These are phyloP conservation scores for Endoconidiophora laricicola DNA, from an alignment of 2,329 filamentous ascomycete genomes.

Conservation along the genomic window DNA sequence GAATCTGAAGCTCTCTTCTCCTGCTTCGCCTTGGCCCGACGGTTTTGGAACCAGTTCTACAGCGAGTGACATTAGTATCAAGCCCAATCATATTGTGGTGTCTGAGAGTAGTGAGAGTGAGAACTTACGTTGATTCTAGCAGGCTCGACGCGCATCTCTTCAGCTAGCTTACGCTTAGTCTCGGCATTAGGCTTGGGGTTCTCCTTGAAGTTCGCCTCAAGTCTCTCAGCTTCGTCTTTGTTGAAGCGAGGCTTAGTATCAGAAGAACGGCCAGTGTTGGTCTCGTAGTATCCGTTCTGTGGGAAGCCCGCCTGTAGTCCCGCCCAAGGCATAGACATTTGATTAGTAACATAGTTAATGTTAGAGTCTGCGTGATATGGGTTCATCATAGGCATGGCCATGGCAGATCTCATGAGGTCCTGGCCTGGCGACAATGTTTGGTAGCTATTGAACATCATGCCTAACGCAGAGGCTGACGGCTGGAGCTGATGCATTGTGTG, in stretches of 20 bases:
- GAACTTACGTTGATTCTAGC: conserved; percentile 42
- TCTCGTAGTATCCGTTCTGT: no score
- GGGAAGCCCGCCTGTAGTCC: no score
- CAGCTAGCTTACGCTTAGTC: conserved; percentile 42
- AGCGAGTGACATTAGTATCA: not conserved
- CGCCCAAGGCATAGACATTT: no score
- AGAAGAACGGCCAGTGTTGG: conserved; percentile 9
- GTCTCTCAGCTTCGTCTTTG: conserved; percentile 40
- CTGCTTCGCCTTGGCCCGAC: conserved; percentile 48
- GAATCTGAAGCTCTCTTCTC: conserved; percentile 39
- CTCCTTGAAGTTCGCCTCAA: conserved; percentile 45
- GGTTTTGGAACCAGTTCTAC: conserved; percentile 55
- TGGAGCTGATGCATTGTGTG: not conserved
- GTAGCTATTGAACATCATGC: no score
- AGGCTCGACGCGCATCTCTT: conserved; percentile 45
- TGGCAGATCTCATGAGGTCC: not conserved
- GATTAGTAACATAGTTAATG: no score
- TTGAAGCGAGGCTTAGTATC: conserved; percentile 37
- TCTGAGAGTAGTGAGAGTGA: no score
- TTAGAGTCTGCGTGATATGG: no score
- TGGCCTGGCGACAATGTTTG: no score
- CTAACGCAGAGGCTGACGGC: no score
- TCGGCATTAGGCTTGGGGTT: conserved; percentile 49
- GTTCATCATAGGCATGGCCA: conserved; percentile 14
- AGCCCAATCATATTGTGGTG: not conserved